These are phyloP conservation scores for Pseudogymnoascus sp. DNA, from an alignment of 2,329 filamentous ascomycete genomes.

Conservation along the genomic window DNA sequence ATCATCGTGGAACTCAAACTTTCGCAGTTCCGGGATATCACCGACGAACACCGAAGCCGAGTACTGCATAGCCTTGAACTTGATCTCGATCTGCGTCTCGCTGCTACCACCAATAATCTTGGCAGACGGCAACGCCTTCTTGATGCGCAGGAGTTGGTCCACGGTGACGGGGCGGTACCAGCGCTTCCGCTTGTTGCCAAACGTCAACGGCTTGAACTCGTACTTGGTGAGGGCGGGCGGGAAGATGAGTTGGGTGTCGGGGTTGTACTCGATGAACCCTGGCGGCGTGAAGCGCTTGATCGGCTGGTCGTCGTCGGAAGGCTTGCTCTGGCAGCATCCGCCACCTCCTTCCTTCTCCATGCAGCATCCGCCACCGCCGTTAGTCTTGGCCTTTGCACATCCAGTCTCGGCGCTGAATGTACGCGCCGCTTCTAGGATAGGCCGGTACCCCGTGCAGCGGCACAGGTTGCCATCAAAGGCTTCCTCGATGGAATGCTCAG, in stretches of 20 bases:
- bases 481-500: conserved; percentile 81
- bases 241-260: conserved; percentile 92
- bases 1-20: conserved; percentile 71
- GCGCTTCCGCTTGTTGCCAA: conserved; percentile 88
- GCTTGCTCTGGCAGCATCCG: conserved; percentile 61
- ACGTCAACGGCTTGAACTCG: conserved; percentile 70
- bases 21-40: conserved; percentile 81
- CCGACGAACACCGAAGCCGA: conserved; percentile 85
- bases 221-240: conserved; percentile 78
- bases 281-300: conserved; percentile 72
- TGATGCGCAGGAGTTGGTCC: conserved; percentile 84
- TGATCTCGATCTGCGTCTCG: conserved; percentile 96
- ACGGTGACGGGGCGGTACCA: conserved; percentile 90
- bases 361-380: conserved; percentile 55
- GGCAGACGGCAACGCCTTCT: conserved; percentile 71
- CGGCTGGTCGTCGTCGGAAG: conserved; percentile 40
- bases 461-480: conserved; percentile 96
- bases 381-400: conserved; percentile 43
- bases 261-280: conserved; percentile 88
- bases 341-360: conserved; percentile 47
- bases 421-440: conserved; percentile 88
- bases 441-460: conserved; percentile 88
- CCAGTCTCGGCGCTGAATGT: conserved; percentile 58
- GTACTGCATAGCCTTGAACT: conserved; percentile 93
- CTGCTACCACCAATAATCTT: conserved; percentile 96